A percentile compares a stretch with the other conserved stretches of the same genome.
phyloP scores from a whole-genome alignment of 768 basidiomycete genomes.

The Suillus tomentosus region DNA sequence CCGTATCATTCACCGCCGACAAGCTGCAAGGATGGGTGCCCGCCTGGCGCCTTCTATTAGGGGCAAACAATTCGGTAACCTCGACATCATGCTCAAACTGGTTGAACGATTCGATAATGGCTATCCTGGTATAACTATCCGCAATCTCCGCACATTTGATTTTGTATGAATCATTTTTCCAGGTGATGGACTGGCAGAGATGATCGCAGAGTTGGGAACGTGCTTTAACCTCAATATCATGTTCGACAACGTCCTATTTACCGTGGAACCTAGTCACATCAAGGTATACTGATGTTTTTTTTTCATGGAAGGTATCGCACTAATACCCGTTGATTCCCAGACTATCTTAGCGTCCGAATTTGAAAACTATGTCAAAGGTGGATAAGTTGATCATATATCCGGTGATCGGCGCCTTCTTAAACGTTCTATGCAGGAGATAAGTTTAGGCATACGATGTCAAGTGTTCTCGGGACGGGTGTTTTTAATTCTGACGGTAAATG shows the following conservation, averaged over 20 bases:
- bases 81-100: slow-evolving; percentile 43
- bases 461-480: slow-evolving; percentile 62
- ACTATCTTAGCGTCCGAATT: slow-evolving; percentile 59
- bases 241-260: slow-evolving; percentile 49
- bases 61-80: slow-evolving; percentile 46
- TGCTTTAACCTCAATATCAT: slow-evolving; percentile 48
- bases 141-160: background rate
- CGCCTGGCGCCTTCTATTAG: slow-evolving; percentile 40
- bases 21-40: slow-evolving; percentile 48
- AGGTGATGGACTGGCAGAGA: slow-evolving; percentile 47
- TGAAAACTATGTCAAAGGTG: slow-evolving; percentile 60
- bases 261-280: slow-evolving; percentile 54
- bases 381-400: background rate
- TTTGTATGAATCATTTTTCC: background rate
- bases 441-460: slow-evolving; percentile 45
- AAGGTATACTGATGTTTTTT: slow-evolving; percentile 33
- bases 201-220: slow-evolving; percentile 40
- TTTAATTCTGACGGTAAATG: slow-evolving; percentile 66
- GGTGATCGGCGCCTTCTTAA: background rate
- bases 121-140: slow-evolving; percentile 47
- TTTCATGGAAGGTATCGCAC: background rate
- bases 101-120: slow-evolving; percentile 41
- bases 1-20: slow-evolving; percentile 31
- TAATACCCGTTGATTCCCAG: slow-evolving; percentile 4
- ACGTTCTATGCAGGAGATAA: slow-evolving; percentile 22